Conservation (phyloP, 495 filamentous ascomycete species). For the Podospora comata region DNA sequence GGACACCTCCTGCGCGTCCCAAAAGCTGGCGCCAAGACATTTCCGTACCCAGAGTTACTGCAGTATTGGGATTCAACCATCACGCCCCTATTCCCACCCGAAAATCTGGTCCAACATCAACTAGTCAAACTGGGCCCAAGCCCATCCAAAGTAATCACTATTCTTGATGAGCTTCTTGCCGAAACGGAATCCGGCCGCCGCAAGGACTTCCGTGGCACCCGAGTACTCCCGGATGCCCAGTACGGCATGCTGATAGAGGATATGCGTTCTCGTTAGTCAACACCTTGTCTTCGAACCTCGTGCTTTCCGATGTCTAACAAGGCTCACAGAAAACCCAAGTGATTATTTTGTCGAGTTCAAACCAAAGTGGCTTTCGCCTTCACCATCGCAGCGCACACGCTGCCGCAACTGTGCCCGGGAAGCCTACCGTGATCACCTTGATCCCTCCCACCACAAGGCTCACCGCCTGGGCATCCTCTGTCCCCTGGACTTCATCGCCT, state of each 20-base stretch:
- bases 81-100: conserved; percentile 53
- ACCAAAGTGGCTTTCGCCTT: conserved; percentile 90
- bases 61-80: conserved; percentile 57
- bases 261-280: conserved; percentile 56
- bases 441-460: conserved; percentile 11
- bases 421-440: conserved; percentile 40
- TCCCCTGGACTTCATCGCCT: conserved; percentile 28
- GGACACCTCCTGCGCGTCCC: conserved; percentile 63
- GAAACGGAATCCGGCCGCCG: conserved; percentile 38
- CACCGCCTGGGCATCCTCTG: conserved; percentile 22
- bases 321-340: conserved; percentile 25
- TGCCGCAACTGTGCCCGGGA: conserved; percentile 86
- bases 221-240: conserved; percentile 53
- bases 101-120: conserved; percentile 59
- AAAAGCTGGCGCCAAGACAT: conserved; percentile 57
- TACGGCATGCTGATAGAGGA: conserved; percentile 75
- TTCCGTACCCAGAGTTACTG: conserved; percentile 53
- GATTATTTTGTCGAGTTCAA: conserved; percentile 74
- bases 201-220: conserved; percentile 53
- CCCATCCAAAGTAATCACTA: conserved; percentile 28
- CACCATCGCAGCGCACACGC: conserved; percentile 69
- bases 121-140: conserved; percentile 50
- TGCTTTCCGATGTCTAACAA: not conserved
- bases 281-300: conserved; percentile 5
- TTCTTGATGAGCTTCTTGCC: conserved; percentile 49